These are phyloP conservation scores for Pseudogymnoascus sp. DNA, from an alignment of 2,329 filamentous ascomycete species.

Conservation along the genomic window DNA sequence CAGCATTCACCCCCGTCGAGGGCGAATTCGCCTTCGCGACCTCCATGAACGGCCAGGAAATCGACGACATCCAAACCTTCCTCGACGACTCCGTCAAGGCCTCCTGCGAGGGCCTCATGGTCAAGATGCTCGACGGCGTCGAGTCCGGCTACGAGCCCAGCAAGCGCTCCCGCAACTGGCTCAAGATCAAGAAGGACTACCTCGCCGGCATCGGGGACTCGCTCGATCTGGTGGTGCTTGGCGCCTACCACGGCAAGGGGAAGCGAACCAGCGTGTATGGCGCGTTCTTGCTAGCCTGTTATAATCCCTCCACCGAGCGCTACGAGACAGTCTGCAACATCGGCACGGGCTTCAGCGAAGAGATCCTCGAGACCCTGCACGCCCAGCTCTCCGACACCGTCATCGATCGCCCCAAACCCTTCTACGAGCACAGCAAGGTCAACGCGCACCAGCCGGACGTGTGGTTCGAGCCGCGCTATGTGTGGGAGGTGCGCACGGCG, in stretches of 20 bases:
- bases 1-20: slow-evolving; percentile 70
- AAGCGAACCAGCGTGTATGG: slow-evolving; percentile 96
- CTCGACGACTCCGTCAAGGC: slow-evolving; percentile 93
- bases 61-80: slow-evolving; percentile 89
- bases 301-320: slow-evolving; percentile 70
- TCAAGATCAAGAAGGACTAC: slow-evolving; percentile 99
- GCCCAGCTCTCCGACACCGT: slow-evolving; percentile 65
- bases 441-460: slow-evolving; percentile 94
- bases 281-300: slow-evolving; percentile 90
- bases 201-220: slow-evolving; percentile 90
- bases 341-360: slow-evolving; percentile 92
- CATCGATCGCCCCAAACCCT: slow-evolving; percentile 89
- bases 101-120: slow-evolving; percentile 96
- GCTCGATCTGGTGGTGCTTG: slow-evolving; percentile 89
- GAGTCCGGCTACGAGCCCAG: slow-evolving; percentile 95
- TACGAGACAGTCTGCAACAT: slow-evolving; percentile 99
- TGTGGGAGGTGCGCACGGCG: slow-evolving; percentile 97
- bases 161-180: slow-evolving; percentile 94
- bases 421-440: slow-evolving; percentile 79
- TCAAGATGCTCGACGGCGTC: slow-evolving; percentile 93
- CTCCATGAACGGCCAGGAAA: slow-evolving; percentile 75
- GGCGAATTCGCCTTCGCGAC: slow-evolving; percentile 91
- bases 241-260: slow-evolving; percentile 88
- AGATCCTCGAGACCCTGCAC: slow-evolving; percentile 84
- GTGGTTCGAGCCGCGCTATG: slow-evolving; percentile 90